A percentile compares a stretch with the other conserved stretches of the same genome.
Conservation (phyloP, 192 early-diverging fungal species). For the Spizellomyces punctatus region DNA sequence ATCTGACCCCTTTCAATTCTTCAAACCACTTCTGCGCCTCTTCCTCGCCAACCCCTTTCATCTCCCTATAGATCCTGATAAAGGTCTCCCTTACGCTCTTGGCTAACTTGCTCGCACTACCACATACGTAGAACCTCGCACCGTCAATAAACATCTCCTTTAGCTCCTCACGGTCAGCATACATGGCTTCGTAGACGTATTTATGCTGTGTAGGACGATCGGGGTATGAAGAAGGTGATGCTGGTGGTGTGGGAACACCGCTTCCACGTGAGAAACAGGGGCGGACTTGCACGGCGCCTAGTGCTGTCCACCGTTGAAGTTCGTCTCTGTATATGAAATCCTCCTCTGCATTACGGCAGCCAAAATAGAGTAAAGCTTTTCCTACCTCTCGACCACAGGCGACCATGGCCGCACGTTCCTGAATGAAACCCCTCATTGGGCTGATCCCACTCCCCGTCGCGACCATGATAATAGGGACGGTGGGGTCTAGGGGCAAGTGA, state of each 20-base stretch:
- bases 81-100: neutral
- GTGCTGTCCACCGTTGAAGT: neutral
- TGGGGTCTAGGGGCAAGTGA: too few species aligned
- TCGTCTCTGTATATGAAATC: neutral
- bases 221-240: neutral
- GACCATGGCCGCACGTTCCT: too few species aligned
- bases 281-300: neutral
- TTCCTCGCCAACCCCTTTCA: neutral
- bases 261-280: neutral
- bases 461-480: too few species aligned
- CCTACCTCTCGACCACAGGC: too few species aligned
- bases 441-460: too few species aligned
- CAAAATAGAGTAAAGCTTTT: too few species aligned
- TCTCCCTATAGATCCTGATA: conserved; percentile 3
- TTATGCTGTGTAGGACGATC: neutral
- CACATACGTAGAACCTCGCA: conserved; percentile 1
- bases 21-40: conserved; percentile 7
- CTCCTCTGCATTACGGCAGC: neutral
- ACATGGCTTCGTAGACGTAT: conserved; percentile 3
- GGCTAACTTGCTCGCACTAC: neutral
- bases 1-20: neutral
- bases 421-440: too few species aligned
- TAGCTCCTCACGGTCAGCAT: conserved; percentile 6
- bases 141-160: neutral
- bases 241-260: neutral